Conservation (phyloP, 2,329 filamentous ascomycete species). For the Rugonectria rugulosa region DNA sequence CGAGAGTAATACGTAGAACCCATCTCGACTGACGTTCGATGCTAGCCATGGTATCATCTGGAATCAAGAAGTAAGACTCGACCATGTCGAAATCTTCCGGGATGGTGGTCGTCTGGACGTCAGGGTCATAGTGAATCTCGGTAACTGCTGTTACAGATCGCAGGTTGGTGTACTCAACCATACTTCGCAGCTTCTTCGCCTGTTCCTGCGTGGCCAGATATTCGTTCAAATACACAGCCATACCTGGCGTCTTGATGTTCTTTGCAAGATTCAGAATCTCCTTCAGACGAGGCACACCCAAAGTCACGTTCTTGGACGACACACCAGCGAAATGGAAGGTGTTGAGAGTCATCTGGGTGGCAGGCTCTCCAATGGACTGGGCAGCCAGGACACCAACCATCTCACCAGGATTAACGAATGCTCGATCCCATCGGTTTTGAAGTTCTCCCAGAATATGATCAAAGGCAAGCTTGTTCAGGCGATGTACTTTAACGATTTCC, state of each 20-base stretch:
- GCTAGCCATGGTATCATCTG: constrained; percentile 72
- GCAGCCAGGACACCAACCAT: constrained; percentile 99
- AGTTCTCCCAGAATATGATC: constrained; percentile 91
- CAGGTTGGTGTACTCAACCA: constrained; percentile 93
- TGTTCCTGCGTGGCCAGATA: constrained; percentile 74
- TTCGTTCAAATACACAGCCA: constrained; percentile 85
- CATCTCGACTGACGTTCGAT: constrained; percentile 86
- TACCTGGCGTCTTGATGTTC: constrained; percentile 98
- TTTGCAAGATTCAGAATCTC: constrained; percentile 98
- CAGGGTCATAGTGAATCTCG: constrained; percentile 97
- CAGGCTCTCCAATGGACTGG: constrained; percentile 97
- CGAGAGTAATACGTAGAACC: constrained; percentile 91
- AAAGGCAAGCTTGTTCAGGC: constrained; percentile 89
- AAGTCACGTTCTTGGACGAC: constrained; percentile 98
- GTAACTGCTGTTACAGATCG: constrained; percentile 90
- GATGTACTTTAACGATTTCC: constrained; percentile 84
- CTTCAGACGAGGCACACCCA: constrained; percentile 98
- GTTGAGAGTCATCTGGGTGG: constrained; percentile 99
- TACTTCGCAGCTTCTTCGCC: constrained; percentile 85
- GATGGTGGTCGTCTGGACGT: constrained; percentile 85
- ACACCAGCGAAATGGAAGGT: constrained; percentile 99
- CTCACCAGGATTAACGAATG: constrained; percentile 90
- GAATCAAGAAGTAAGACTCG: constrained; percentile 94
- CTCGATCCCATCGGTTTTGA: constrained; percentile 84
- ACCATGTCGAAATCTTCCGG: constrained; percentile 91